Conservation (phyloP, 306 rosid genomes). For the Betula pendula region DNA sequence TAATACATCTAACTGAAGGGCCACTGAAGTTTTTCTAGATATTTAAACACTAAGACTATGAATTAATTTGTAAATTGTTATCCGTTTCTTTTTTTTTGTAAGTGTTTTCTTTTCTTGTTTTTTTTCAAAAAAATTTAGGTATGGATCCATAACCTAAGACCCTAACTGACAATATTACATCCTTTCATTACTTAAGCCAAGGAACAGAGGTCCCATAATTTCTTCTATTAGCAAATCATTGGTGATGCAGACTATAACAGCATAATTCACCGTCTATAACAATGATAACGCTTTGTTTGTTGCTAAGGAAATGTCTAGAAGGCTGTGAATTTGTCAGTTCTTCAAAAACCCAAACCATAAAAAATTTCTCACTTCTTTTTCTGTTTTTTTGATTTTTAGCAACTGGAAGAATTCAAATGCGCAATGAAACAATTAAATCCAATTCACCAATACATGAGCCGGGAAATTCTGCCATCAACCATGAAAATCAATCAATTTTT, state of each 20-base stretch:
- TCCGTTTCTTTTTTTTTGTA: too few species aligned
- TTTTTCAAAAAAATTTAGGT: background rate
- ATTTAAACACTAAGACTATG: background rate
- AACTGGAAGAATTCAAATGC: background rate
- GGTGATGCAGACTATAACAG: background rate
- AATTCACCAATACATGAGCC: background rate
- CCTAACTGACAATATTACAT: background rate
- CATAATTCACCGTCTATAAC: background rate
- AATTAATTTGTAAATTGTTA: background rate
- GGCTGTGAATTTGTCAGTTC: constrained; percentile 2
- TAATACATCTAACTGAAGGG: background rate
- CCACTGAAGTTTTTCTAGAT: background rate
- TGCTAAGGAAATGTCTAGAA: background rate
- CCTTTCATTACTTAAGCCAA: background rate
- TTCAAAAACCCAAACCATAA: background rate
- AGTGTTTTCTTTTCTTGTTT: too few species aligned
- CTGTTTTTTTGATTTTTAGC: background rate
- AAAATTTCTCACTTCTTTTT: background rate
- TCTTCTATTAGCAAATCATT: background rate
- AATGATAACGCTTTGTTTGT: background rate
- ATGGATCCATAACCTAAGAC: background rate
- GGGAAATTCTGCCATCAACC: background rate
- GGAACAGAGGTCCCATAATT: background rate
- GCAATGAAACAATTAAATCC: background rate
- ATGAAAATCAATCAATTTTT: constrained; percentile 9